phyloP scores from a whole-genome alignment of 306 rosid genomes.

The Quercus suber region DNA sequence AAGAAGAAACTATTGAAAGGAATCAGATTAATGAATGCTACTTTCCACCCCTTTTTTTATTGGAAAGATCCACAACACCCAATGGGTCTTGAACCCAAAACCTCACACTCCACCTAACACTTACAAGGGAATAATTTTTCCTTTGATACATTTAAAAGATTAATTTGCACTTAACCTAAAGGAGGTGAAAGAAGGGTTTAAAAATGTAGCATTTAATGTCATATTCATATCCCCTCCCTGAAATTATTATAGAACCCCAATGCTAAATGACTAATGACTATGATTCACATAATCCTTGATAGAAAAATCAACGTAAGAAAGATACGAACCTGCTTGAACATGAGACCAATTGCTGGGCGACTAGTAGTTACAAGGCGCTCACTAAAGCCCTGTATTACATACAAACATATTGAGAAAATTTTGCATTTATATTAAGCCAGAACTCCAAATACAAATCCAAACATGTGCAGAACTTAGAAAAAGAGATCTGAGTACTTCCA shows the following conservation, averaged over 20 bases:
- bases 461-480: neutral
- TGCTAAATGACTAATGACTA: neutral
- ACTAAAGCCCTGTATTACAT: slow-evolving; percentile 75
- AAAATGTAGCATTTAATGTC: neutral
- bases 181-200: neutral
- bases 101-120: too few relatives aligned
- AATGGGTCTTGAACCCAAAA: too few relatives aligned
- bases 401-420: neutral
- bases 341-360: slow-evolving; percentile 93
- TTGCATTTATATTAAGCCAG: neutral
- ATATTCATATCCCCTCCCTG: neutral
- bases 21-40: neutral
- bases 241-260: neutral
- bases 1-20: neutral
- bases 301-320: neutral
- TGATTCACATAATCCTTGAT: neutral
- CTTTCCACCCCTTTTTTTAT: neutral
- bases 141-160: too few relatives aligned
- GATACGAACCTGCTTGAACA: slow-evolving; percentile 89
- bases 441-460: slow-evolving; percentile 1
- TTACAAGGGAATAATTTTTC: too few relatives aligned
- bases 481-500: neutral
- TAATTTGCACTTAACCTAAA: too few relatives aligned
- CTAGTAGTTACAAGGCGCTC: slow-evolving; percentile 93
- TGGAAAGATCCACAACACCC: too few relatives aligned